Conservation (phyloP, 192 early-diverging fungal genomes). For the Thoreauomyces humboldtii region DNA sequence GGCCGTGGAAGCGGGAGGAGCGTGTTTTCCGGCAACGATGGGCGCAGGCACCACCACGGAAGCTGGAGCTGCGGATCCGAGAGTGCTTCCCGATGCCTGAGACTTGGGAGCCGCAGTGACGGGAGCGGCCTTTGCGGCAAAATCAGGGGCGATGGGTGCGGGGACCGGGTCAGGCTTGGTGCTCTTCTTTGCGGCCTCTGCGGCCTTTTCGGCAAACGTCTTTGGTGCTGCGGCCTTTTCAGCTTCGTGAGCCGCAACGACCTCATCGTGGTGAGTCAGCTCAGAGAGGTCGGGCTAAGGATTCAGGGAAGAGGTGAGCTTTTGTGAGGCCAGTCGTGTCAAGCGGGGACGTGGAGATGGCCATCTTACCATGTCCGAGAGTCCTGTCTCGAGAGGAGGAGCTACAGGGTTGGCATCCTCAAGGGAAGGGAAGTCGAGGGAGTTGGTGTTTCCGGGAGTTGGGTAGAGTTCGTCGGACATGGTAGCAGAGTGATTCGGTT, state of each 20-base stretch:
- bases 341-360: no score
- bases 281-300: constrained; percentile 20
- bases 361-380: constrained; percentile 14
- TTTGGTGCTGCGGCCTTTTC: not conserved
- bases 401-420: constrained; percentile 26
- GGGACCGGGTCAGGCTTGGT: no score
- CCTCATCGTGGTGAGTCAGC: constrained; percentile 17
- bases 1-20: not conserved
- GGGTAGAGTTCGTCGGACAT: constrained; percentile 12
- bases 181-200: not conserved
- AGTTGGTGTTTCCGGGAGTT: not conserved
- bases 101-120: no score
- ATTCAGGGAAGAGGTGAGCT: not conserved
- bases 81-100: no score
- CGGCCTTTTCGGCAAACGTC: constrained; percentile 14
- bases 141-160: no score
- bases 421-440: constrained; percentile 13
- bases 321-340: no score
- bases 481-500: no score
- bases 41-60: constrained; percentile 12
- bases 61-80: not conserved
- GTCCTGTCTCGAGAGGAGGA: constrained; percentile 14
- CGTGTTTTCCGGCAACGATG: not conserved
- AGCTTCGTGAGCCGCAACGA: not conserved
- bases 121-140: no score